Percentiles rank a stretch among this genome's conserved stretches.
phyloP scores from a whole-genome alignment of 2,329 filamentous ascomycete species.

The Nemania sp. region DNA sequence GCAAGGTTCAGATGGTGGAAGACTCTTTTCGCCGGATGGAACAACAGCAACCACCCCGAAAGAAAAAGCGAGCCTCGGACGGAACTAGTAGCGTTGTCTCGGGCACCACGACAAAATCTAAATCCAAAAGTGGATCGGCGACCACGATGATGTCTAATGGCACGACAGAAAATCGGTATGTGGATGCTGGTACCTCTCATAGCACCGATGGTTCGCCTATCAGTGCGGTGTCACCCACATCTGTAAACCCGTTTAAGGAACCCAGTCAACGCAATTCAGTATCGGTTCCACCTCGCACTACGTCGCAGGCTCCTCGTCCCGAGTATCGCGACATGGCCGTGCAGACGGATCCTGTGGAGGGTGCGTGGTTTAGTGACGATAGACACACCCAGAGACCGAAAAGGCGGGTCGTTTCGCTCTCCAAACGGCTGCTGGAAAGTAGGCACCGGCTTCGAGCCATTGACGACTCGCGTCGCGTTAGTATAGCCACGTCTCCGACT shows the following conservation, averaged over 20 bases:
- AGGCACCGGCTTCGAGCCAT: slow-evolving; percentile 50
- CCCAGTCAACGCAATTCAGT: slow-evolving; percentile 39
- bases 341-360: slow-evolving; percentile 60
- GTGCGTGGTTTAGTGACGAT: slow-evolving; percentile 55
- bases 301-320: slow-evolving; percentile 46
- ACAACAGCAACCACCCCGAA: slow-evolving; percentile 59
- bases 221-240: slow-evolving; percentile 47
- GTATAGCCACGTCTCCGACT: slow-evolving; percentile 35
- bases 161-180: slow-evolving; percentile 50
- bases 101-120: slow-evolving; percentile 45
- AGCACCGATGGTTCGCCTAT: slow-evolving; percentile 59
- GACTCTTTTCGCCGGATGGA: slow-evolving; percentile 67
- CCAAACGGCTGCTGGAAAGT: slow-evolving; percentile 56
- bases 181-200: slow-evolving; percentile 58
- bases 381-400: slow-evolving; percentile 46
- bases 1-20: slow-evolving; percentile 69
- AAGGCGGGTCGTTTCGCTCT: slow-evolving; percentile 57
- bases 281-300: slow-evolving; percentile 43
- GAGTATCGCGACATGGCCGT: slow-evolving; percentile 56
- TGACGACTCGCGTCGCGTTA: slow-evolving; percentile 44
- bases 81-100: slow-evolving; percentile 45
- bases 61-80: slow-evolving; percentile 67
- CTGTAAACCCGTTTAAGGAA: slow-evolving; percentile 37
- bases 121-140: slow-evolving; percentile 38
- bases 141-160: slow-evolving; percentile 37